Evolutionary conservation across 2,329 filamentous ascomycete species (phyloP).

Genomic region (Microcera coccophila): DNA sequence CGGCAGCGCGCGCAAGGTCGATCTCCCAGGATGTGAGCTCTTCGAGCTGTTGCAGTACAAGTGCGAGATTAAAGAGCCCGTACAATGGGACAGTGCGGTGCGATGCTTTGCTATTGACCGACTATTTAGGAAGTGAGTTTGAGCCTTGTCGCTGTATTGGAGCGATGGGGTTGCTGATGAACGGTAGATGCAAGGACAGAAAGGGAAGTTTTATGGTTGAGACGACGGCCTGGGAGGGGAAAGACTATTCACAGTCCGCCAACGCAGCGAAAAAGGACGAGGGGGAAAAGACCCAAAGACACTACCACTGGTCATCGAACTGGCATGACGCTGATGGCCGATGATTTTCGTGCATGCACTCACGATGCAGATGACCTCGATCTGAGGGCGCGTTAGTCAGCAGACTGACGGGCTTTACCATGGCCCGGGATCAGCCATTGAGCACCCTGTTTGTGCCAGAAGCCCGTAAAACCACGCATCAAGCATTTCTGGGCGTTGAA

Average conservation of each 20-base stretch:
- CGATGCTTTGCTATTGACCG: conserved; percentile 56
- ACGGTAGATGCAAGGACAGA: conserved; percentile 53
- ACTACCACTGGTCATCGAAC: conserved; percentile 34
- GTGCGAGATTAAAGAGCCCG: conserved; percentile 51
- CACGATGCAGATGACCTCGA: not conserved
- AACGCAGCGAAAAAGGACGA: conserved; percentile 15
- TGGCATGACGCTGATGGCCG: conserved; percentile 33
- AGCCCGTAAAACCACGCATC: too few species aligned
- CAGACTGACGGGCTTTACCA: not conserved
- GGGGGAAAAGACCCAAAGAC: conserved; percentile 17
- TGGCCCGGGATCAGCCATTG: too few species aligned
- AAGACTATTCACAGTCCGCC: conserved; percentile 15
- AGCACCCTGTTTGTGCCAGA: too few species aligned
- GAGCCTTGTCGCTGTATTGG: conserved; percentile 2
- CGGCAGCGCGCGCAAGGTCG: conserved; percentile 37
- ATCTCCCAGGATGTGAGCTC: conserved; percentile 54
- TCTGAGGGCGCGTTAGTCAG: not conserved
- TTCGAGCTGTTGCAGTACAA: conserved; percentile 58
- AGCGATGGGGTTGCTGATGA: not conserved
- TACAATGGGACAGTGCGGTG: conserved; percentile 44
- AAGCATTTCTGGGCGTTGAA: too few species aligned
- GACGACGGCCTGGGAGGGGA: conserved; percentile 60
- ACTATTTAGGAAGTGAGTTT: conserved; percentile 56
- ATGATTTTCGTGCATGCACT: conserved; percentile 6
- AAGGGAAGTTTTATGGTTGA: conserved; percentile 58